These are phyloP conservation scores for Nevesoporus exiguus DNA, from an alignment of 768 basidiomycete species.

Conservation along the genomic window DNA sequence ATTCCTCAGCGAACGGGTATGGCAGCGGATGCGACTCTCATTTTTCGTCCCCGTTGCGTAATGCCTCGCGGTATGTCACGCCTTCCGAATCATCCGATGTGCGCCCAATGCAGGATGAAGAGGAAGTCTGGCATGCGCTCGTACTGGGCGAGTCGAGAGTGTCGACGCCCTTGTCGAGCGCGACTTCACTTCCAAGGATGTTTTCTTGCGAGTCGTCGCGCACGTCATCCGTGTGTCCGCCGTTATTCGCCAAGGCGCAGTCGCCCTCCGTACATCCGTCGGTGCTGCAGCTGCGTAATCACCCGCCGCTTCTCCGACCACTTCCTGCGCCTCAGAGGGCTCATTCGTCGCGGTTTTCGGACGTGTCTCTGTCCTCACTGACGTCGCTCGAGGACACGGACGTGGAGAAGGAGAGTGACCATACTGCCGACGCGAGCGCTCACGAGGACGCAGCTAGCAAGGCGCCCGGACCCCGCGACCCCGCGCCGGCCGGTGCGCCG, in stretches of 20 bases:
- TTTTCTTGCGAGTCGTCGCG: slow-evolving; percentile 3
- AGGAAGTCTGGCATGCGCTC: slow-evolving; percentile 23
- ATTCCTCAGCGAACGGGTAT: not conserved
- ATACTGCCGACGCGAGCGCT: not conserved
- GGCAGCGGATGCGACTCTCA: not conserved
- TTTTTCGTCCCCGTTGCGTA: not conserved
- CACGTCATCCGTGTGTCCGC: not conserved
- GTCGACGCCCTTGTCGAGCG: slow-evolving; percentile 6
- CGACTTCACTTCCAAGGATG: not conserved
- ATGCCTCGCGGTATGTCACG: slow-evolving; percentile 5
- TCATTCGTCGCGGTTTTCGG: too few species aligned
- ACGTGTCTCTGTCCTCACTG: not conserved
- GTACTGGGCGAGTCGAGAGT: slow-evolving; percentile 8
- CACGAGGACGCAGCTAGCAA: not conserved
- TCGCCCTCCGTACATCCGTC: slow-evolving; percentile 10
- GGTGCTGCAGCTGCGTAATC: not conserved
- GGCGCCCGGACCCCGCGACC: not conserved
- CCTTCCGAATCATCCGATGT: slow-evolving; percentile 6
- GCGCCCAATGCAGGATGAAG: slow-evolving; percentile 15
- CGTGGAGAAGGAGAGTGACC: not conserved
- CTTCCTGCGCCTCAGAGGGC: too few species aligned
- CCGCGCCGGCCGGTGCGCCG: not conserved
- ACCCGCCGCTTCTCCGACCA: not conserved
- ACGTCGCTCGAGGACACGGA: slow-evolving; percentile 6
- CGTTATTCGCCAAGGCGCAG: not conserved